Conservation (phyloP, 2,329 filamentous ascomycete species). For the Chaetoscypha palmicola region DNA sequence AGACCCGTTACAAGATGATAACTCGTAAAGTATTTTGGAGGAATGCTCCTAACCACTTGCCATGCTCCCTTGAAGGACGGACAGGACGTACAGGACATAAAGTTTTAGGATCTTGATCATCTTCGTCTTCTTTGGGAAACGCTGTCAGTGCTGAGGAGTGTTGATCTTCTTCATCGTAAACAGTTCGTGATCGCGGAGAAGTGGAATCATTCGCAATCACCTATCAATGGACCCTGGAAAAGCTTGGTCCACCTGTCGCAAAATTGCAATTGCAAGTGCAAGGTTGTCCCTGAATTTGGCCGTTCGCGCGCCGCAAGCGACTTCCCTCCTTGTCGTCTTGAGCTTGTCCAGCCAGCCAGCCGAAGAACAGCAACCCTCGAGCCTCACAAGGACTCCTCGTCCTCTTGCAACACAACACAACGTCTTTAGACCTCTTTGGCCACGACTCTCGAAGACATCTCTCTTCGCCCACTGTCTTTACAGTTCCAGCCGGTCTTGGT, state of each 20-base stretch:
- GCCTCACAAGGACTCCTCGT: conserved; percentile 1
- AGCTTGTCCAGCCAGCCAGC: not conserved
- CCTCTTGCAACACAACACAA: not conserved
- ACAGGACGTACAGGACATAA: no score
- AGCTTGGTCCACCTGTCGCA: not conserved
- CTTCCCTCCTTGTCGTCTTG: no score
- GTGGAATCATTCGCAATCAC: not conserved
- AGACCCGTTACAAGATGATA: no score
- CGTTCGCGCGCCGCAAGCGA: not conserved
- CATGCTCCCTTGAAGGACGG: no score
- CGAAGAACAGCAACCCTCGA: conserved; percentile 2
- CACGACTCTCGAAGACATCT: not conserved
- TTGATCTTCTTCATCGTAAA: not conserved
- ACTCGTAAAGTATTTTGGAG: no score
- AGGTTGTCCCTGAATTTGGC: not conserved
- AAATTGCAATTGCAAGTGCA: no score
- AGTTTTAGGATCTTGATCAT: no score
- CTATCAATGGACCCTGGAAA: not conserved
- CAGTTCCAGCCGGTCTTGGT: conserved; percentile 11
- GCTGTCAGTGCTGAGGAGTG: not conserved
- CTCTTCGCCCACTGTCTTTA: conserved; percentile 10
- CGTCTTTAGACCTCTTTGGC: not conserved
- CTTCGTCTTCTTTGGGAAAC: not conserved
- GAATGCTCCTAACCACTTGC: no score
- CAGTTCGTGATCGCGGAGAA: not conserved